Evolutionary conservation across 2,329 filamentous ascomycete species (phyloP).

Genomic region (Ilyonectria destructans): DNA sequence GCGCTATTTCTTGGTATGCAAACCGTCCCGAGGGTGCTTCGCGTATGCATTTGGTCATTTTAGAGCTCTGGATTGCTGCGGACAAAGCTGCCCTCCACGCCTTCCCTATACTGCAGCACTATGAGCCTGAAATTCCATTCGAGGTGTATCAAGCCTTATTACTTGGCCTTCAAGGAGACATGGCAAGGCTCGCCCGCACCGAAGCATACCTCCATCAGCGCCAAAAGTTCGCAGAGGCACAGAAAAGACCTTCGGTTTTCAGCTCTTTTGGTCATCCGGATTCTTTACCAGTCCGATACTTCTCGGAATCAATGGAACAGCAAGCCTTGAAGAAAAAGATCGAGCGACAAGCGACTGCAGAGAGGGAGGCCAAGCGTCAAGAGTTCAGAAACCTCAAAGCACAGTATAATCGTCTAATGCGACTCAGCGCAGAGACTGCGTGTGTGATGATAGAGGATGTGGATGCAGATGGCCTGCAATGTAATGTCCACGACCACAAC

Average conservation of each 20-base stretch:
- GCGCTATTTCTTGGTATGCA: conserved; percentile 53
- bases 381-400: conserved; percentile 34
- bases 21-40: conserved; percentile 65
- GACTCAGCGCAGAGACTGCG: neutral
- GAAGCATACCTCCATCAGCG: conserved; percentile 61
- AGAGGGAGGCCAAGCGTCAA: conserved; percentile 19
- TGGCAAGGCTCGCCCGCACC: conserved; percentile 61
- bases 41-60: conserved; percentile 68
- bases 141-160: conserved; percentile 61
- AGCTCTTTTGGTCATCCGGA: conserved; percentile 22
- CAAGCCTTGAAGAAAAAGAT: conserved; percentile 57
- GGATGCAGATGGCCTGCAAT: neutral
- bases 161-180: conserved; percentile 60
- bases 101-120: conserved; percentile 62
- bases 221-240: neutral
- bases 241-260: conserved; percentile 30
- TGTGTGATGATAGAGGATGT: conserved; percentile 27
- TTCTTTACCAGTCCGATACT: conserved; percentile 42
- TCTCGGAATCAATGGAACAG: conserved; percentile 49
- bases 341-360: conserved; percentile 53
- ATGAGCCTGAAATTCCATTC: conserved; percentile 61
- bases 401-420: conserved; percentile 31
- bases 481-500: conserved; percentile 11
- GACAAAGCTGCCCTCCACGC: conserved; percentile 62
- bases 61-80: conserved; percentile 73